phyloP scores from a whole-genome alignment of 2,329 filamentous ascomycete species.

The Curvularia sp. region DNA sequence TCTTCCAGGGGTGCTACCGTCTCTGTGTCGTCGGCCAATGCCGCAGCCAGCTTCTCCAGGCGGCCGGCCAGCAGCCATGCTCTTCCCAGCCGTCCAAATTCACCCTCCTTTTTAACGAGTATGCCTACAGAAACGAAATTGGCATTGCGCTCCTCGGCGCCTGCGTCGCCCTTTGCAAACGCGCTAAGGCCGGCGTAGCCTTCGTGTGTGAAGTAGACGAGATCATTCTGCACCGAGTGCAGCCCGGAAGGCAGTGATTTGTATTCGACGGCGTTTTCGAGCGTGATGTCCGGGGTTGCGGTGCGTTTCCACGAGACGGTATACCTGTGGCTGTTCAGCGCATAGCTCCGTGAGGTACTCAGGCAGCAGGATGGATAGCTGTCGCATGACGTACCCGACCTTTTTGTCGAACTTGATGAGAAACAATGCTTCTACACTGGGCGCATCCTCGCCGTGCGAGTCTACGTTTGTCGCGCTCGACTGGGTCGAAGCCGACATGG shows the following conservation, averaged over 20 bases:
- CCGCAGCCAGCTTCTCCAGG: constrained; percentile 73
- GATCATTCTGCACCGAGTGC: constrained; percentile 84
- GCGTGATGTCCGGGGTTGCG: constrained; percentile 68
- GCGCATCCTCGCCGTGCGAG: constrained; percentile 28
- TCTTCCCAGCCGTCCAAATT: constrained; percentile 79
- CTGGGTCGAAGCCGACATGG: constrained; percentile 22
- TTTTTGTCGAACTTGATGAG: constrained; percentile 92
- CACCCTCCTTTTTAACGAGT: constrained; percentile 76
- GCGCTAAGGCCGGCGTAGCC: constrained; percentile 87
- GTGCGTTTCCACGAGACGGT: constrained; percentile 89
- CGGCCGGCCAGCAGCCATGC: constrained; percentile 86
- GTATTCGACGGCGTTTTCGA: constrained; percentile 92
- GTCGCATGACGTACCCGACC: constrained; percentile 68
- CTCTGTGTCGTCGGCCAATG: constrained; percentile 68
- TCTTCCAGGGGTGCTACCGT: constrained; percentile 71
- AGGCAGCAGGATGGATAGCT: not conserved
- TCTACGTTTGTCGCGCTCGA: constrained; percentile 43
- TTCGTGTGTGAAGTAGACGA: constrained; percentile 90
- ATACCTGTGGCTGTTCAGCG: constrained; percentile 57
- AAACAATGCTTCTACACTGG: constrained; percentile 73
- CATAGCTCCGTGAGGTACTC: constrained; percentile 7
- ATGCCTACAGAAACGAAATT: constrained; percentile 92
- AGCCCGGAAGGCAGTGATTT: constrained; percentile 93
- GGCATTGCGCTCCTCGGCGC: constrained; percentile 81
- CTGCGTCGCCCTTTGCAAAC: constrained; percentile 83